A percentile compares a stretch with the other conserved stretches of the same genome.
phyloP scores from a whole-genome alignment of 345 rosid genomes.

The rapeseed (Brassica napus) region DNA sequence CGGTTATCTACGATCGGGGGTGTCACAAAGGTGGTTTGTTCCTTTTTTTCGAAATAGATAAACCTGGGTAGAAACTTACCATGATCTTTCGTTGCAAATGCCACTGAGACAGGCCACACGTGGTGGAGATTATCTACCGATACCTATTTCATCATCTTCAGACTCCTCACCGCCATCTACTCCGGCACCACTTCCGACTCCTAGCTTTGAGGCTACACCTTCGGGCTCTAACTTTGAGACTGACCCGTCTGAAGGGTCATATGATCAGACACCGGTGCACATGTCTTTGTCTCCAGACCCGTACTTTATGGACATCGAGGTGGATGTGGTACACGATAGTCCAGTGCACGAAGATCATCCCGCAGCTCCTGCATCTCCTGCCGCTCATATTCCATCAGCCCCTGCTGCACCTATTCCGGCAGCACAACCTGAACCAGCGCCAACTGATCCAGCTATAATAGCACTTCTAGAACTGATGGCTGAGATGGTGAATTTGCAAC shows the following conservation, averaged over 20 bases:
- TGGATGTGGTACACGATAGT: background rate
- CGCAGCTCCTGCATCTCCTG: background rate
- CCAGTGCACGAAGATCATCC: background rate
- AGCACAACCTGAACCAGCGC: background rate
- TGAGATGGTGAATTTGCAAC: background rate
- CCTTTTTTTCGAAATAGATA: too few species aligned
- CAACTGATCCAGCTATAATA: background rate
- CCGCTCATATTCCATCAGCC: background rate
- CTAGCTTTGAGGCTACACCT: background rate
- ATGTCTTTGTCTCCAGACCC: background rate
- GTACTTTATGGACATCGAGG: background rate
- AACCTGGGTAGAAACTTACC: background rate
- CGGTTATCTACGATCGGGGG: too few species aligned
- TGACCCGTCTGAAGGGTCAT: background rate
- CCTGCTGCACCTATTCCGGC: background rate
- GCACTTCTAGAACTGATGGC: background rate
- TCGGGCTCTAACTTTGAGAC: background rate
- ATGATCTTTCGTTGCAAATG: background rate
- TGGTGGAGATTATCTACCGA: background rate
- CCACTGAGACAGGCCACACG: background rate
- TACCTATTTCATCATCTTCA: too few species aligned
- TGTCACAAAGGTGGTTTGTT: background rate
- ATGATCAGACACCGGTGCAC: background rate
- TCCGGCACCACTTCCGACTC: background rate
- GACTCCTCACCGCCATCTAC: too few species aligned